Evolutionary conservation across 176 grass and related monocot genomes (phyloP), one percentile per base, ranked within the genome.

Genomic region (Dendrocalamus sinicus): DNA sequence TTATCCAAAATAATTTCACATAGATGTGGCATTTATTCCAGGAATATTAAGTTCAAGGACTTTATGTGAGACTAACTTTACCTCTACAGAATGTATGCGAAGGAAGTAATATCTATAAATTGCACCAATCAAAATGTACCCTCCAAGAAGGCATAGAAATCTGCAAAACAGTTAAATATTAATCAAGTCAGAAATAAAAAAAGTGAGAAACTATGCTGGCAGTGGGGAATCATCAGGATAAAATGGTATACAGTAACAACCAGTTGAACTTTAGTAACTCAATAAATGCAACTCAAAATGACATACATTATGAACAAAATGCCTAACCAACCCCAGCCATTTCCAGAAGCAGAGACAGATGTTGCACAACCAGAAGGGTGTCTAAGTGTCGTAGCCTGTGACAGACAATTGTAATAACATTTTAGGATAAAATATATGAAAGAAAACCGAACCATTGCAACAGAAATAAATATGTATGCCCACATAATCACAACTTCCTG

Each of bases 301-400:
- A 70, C 90, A 60, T 95, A 98, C 91, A 61, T 94, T 85, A 91
- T 79, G 63, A 96, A 63, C 68, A 81, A 80, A 91, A 87, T 96
- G 62, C 88, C 86, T 82, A 96, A 89, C 96, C 91, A 99, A 59
- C 90, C 93, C 88, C 88, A 89, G 72, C 90, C 92, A 76, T 84
- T 85, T 92, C 96, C 90, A 86, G 84, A 81, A 81, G 84, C 57
- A 85, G 86, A 87, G 71, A 84, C 86, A 45, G 87, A 89, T 48
- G 77, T 88, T 88, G 91, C 84, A 88, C 96, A 98, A 74, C 93
- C 93, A 79, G 91, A 95, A 88, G 93, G 93, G 85, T 98, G 93
- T 76, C 87, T 92, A 71, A 98, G 66, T 88, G 72, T 57, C 47
- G 86, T 91, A 86, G 84, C 81, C 93, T 98, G 88, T 68, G 83